A percentile compares a stretch with the other conserved stretches of the same genome.
These are phyloP conservation scores for Wickerhamiella shivajii DNA, from an alignment of 805 yeast species.

Conservation along the genomic window DNA sequence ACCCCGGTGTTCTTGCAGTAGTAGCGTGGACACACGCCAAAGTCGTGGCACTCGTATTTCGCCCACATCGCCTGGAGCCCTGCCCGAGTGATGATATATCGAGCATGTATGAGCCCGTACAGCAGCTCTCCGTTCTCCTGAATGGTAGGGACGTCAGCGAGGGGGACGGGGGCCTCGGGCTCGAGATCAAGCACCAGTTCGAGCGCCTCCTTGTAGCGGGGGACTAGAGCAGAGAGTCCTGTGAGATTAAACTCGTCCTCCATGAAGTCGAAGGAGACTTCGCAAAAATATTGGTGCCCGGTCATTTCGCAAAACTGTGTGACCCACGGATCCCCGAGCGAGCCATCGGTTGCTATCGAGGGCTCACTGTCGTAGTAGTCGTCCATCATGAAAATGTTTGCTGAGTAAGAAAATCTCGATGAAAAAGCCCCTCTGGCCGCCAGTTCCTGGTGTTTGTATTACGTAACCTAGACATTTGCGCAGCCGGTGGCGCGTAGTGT, in stretches of 20 bases:
- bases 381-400: constrained; percentile 3
- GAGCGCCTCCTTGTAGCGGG: constrained; percentile 80
- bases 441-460: no score
- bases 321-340: constrained; percentile 39
- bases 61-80: constrained; percentile 81
- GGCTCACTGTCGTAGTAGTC: neutral
- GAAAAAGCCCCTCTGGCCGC: no score
- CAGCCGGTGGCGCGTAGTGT: no score
- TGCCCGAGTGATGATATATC: constrained; percentile 75
- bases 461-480: no score
- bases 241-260: constrained; percentile 95
- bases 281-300: constrained; percentile 84
- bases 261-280: constrained; percentile 80
- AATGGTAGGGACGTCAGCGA: constrained; percentile 57
- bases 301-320: constrained; percentile 61
- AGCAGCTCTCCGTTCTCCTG: constrained; percentile 85
- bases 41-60: constrained; percentile 75
- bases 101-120: constrained; percentile 87
- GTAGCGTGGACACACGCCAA: constrained; percentile 85
- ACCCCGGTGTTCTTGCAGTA: constrained; percentile 81
- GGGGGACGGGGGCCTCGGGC: constrained; percentile 36
- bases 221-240: constrained; percentile 72
- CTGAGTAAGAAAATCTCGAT: no score
- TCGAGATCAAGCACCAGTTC: constrained; percentile 84
- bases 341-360: constrained; percentile 6